Percentiles rank a stretch among this genome's conserved stretches.
Evolutionary conservation across 208 protist genomes (phyloP).

Genomic region (Leptomonas pyrrhocoris): DNA sequence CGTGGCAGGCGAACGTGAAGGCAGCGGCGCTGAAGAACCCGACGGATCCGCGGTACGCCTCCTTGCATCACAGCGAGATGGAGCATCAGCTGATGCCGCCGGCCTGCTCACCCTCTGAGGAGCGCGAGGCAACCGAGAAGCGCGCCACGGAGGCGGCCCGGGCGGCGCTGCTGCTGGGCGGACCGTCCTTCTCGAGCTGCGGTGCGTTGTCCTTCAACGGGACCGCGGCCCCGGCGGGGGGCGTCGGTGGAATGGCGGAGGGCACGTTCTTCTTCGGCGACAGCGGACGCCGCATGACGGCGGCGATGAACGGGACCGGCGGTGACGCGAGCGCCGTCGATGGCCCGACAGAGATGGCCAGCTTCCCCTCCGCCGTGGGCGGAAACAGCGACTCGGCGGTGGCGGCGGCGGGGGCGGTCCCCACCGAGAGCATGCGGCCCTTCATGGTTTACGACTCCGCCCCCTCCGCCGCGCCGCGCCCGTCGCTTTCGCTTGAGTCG

Average conservation of each 20-base stretch:
- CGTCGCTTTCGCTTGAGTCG: not conserved
- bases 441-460: slow-evolving; percentile 47
- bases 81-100: slow-evolving; percentile 29
- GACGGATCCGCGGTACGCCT: slow-evolving; percentile 4
- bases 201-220: slow-evolving; percentile 19
- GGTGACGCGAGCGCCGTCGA: not conserved
- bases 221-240: not conserved
- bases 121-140: slow-evolving; percentile 36
- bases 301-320: not conserved
- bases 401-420: slow-evolving; percentile 15
- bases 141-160: slow-evolving; percentile 17
- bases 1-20: slow-evolving; percentile 27
- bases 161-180: slow-evolving; percentile 19
- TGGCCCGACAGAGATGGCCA: not conserved
- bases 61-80: slow-evolving; percentile 40
- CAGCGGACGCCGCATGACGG: slow-evolving; percentile 15
- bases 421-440: slow-evolving; percentile 51
- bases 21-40: slow-evolving; percentile 13
- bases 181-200: slow-evolving; percentile 8
- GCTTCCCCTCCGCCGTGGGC: not conserved
- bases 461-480: not conserved
- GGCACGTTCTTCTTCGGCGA: slow-evolving; percentile 35
- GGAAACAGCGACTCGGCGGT: not conserved
- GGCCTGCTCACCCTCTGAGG: slow-evolving; percentile 47
- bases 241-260: slow-evolving; percentile 12